phyloP scores from a whole-genome alignment of 495 filamentous ascomycete genomes.

The Penicillium samsonianum region DNA sequence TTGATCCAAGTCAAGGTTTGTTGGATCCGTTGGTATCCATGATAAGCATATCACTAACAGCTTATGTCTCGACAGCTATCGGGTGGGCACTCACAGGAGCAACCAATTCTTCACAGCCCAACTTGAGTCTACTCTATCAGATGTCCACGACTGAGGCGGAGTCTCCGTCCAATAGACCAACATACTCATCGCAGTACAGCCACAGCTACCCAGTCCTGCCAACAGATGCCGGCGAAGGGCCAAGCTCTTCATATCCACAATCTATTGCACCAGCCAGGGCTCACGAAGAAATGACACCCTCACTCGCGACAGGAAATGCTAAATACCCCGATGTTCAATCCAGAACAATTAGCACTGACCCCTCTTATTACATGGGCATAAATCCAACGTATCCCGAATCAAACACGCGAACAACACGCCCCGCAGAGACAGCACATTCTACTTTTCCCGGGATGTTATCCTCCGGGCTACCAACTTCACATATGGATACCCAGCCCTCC shows the following conservation, averaged over 20 bases:
- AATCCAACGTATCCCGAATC: slow-evolving; percentile 32
- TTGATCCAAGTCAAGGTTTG: slow-evolving; percentile 56
- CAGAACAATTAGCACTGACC: slow-evolving; percentile 17
- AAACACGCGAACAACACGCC: slow-evolving; percentile 28
- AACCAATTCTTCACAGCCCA: slow-evolving; percentile 78
- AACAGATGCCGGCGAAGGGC: slow-evolving; percentile 20
- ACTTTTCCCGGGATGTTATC: slow-evolving; percentile 38
- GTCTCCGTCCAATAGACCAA: slow-evolving; percentile 18
- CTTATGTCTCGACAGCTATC: slow-evolving; percentile 50
- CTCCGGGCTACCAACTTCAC: slow-evolving; percentile 37
- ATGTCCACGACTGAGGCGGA: slow-evolving; percentile 40
- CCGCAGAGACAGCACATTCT: slow-evolving; percentile 49
- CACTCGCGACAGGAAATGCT: slow-evolving; percentile 19
- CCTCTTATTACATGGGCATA: slow-evolving; percentile 36
- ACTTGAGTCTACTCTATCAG: slow-evolving; percentile 72
- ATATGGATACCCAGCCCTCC: slow-evolving; percentile 23
- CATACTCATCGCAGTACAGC: slow-evolving; percentile 39
- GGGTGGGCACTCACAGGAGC: slow-evolving; percentile 80
- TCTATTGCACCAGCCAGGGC: slow-evolving; percentile 19
- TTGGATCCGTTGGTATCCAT: slow-evolving; percentile 29
- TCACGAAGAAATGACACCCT: slow-evolving; percentile 20
- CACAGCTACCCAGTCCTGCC: slow-evolving; percentile 35
- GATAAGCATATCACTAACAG: slow-evolving; percentile 24
- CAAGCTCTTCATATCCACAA: slow-evolving; percentile 28
- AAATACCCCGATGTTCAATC: slow-evolving; percentile 28